Conservation (phyloP, 179 eudicot genomes). For the Silene vulgaris region DNA sequence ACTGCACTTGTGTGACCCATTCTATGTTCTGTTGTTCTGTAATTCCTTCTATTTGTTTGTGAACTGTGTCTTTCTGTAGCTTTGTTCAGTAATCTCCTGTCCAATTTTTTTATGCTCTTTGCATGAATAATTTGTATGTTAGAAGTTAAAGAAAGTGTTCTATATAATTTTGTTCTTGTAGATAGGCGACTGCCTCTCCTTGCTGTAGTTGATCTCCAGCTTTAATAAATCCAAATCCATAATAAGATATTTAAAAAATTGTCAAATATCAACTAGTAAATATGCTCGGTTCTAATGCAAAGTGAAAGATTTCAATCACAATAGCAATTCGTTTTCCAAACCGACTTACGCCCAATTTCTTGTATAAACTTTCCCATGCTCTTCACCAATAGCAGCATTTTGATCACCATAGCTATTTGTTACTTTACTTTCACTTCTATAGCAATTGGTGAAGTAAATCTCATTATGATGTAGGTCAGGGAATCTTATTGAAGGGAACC, state of each 20-base stretch:
- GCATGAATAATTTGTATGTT: background rate
- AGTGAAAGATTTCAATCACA: background rate
- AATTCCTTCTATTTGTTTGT: background rate
- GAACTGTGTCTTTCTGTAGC: background rate
- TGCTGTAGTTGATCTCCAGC: background rate
- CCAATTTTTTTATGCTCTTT: background rate
- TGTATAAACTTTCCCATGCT: background rate
- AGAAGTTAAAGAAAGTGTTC: background rate
- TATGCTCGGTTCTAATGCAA: background rate
- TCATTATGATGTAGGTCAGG: conserved; percentile 63
- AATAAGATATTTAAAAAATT: background rate
- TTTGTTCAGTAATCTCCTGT: background rate
- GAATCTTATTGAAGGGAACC: conserved; percentile 78
- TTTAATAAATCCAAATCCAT: background rate
- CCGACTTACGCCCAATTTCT: background rate
- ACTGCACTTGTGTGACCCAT: background rate
- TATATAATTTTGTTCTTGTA: background rate
- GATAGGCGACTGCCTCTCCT: background rate
- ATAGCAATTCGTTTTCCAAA: background rate
- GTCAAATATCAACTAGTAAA: background rate
- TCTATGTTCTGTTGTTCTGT: background rate
- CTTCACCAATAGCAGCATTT: background rate
- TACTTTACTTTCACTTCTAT: background rate
- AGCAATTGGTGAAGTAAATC: background rate
- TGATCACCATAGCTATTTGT: background rate